Base-by-base conservation (phyloP, 2,329 filamentous ascomycete species). In the Dryadomyces quercivorus region DNA sequence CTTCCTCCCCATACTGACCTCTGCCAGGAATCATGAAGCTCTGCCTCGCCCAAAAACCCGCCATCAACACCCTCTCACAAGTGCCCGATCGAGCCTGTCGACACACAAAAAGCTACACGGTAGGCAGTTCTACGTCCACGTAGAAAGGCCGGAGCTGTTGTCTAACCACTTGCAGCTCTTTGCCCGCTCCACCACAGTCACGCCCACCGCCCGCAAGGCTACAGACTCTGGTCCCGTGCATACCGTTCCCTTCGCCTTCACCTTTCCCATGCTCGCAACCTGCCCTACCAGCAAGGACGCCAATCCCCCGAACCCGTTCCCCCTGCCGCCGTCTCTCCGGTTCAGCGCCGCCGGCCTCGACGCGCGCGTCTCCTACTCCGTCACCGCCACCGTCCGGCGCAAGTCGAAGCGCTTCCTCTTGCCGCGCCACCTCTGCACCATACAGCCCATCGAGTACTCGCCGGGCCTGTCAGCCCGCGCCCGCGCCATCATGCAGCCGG, bases 271-370 rank as follows among this genome's bases (percentile, higher is more conserved):
- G 18, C 18, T 15, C 47, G 22, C 22, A 22, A 21, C 9, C 5
- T 26, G 31, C 15, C 43, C 49, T 31, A 52, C 52, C 40, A n/a
- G 42, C 42, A 22, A 16, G 8, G 31, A 16, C 20, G 6, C 44
- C 44, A 13, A 20, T 34, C 40, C 8, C 44, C 18, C 15, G 22
- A 53, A 53, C 21, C 31, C 36, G 9, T 40, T 40, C 36, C 36
- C 36, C 36, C 56, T 57, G 22, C 56, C 56, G 20, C 56, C 56
- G 9, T 50, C 53, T 5, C 2, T 46, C 20, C 36, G 16, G 38
- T n/a, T 51, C 42, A 6, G n/a, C 46, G 9, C 46, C 38, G 20
- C 40, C 34, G 18, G 20, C 22, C 40, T 51, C 31, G 26, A 46
- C 2, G 46, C 50, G 15, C 20, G 42, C 46, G 53, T 57, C 3